Base-by-base conservation (phyloP, 768 basidiomycete species). In the Holtermannia corniformis region DNA sequence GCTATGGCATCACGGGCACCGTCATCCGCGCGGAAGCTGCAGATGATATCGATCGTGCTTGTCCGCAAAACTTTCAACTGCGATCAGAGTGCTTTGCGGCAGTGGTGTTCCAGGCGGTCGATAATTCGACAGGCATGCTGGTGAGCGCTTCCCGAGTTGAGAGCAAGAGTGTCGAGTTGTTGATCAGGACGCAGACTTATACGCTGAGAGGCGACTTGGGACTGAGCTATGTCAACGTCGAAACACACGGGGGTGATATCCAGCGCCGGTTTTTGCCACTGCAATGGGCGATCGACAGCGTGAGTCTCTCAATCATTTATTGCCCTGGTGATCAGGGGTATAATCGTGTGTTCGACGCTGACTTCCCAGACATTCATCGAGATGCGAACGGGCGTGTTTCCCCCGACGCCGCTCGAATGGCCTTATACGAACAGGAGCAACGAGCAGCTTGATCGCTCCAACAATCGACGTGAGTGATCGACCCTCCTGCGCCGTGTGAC, bases 221-320 rank as follows among this genome's bases (percentile, higher is more conserved):
- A 11, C 73, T 87, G 16, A 59, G 67, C 20, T 79, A 80, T 56
- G 79, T 87, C 57, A 78, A 88, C 59, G 86, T 86, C 0, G 74
- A 75, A 20, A 73, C 75, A 19, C 85, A 86, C 62, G 78, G 72
- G 2, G 84, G 85, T 68, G 61, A 63, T 50, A 81, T 82, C 58
- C 84, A 87, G 67, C 73, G 73, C 49, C 73, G 82, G 44, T 76
- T 86, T 25, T 64, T 88, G 16, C 86, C 86, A 1, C 58, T 88
- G 20, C 86, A 88, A 57, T 82, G 85, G 78, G 83, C 85, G 10
- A 74, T 88, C 28, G 86, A 88, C 60, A 75, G 79, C 65, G 85
- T 82, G 55, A 23, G 79, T 56, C 20, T 26, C 24, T 44, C 7
- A 41, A 25, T 37, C n/a, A 24, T 21, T 12, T 2, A 20, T 24